Conservation (phyloP, 2,329 filamentous ascomycete genomes). For the Diaporthe sp. region DNA sequence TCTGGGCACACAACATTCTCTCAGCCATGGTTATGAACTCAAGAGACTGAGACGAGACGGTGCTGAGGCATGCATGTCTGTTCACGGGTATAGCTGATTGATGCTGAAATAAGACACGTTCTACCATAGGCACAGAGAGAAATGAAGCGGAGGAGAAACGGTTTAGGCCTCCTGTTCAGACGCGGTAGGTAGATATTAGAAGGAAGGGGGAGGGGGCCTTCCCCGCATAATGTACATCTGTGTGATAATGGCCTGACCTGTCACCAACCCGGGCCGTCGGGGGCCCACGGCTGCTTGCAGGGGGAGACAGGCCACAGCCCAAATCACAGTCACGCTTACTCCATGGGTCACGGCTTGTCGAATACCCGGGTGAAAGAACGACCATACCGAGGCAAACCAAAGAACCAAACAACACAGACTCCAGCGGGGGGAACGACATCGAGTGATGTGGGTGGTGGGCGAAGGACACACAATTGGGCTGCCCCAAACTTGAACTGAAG, state of each 20-base stretch:
- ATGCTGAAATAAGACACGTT: background rate
- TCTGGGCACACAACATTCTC: background rate
- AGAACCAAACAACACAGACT: too few species aligned
- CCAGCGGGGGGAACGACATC: too few species aligned
- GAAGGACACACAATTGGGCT: too few species aligned
- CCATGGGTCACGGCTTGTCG: too few species aligned
- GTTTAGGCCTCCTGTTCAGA: background rate
- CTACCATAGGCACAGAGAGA: background rate
- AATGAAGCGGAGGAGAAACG: background rate
- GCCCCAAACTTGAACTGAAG: too few species aligned
- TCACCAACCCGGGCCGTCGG: background rate
- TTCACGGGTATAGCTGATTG: background rate
- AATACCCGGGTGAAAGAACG: too few species aligned
- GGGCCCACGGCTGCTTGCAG: background rate
- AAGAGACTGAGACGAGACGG: conserved; percentile 1
- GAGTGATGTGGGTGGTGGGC: too few species aligned
- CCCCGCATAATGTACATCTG: background rate
- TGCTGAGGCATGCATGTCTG: background rate
- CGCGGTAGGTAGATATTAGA: conserved; percentile 1
- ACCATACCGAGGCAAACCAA: too few species aligned
- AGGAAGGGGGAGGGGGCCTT: background rate
- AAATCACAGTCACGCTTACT: too few species aligned
- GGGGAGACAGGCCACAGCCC: too few species aligned
- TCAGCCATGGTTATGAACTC: background rate
- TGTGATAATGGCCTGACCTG: conserved; percentile 9